phyloP scores from a whole-genome alignment of 2,329 filamentous ascomycete genomes.

The Cordyceps sp. region DNA sequence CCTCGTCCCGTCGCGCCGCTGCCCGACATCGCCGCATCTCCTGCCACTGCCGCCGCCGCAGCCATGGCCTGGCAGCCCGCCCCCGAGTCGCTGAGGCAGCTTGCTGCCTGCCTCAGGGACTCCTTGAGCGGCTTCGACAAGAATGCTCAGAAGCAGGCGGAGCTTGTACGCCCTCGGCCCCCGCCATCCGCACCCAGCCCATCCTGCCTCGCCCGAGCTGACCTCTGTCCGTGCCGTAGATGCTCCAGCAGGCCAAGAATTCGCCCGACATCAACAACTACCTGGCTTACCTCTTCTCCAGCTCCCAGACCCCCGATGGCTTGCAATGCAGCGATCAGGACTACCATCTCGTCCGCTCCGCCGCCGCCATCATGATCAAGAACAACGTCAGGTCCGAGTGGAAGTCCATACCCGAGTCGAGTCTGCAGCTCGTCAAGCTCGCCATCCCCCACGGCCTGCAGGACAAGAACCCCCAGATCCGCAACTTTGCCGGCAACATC shows the following conservation, averaged over 20 bases:
- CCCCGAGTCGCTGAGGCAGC: slow-evolving; percentile 73
- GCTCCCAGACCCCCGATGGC: slow-evolving; percentile 41
- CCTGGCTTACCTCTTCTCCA: slow-evolving; percentile 78
- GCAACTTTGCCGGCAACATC: slow-evolving; percentile 80
- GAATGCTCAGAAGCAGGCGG: slow-evolving; percentile 72
- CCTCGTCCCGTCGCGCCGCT: not conserved
- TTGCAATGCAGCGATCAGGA: slow-evolving; percentile 41
- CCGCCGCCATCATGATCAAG: slow-evolving; percentile 88
- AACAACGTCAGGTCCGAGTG: slow-evolving; percentile 71
- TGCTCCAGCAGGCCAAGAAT: slow-evolving; percentile 76
- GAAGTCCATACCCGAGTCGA: slow-evolving; percentile 57
- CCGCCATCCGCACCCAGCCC: too few species aligned
- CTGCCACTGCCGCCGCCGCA: slow-evolving; percentile 2
- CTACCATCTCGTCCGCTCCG: slow-evolving; percentile 65
- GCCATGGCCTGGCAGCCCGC: slow-evolving; percentile 87
- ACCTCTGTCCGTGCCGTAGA: slow-evolving; percentile 33
- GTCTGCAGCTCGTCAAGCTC: slow-evolving; percentile 62
- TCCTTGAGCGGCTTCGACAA: slow-evolving; percentile 76
- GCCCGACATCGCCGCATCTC: not conserved
- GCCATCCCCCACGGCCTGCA: slow-evolving; percentile 65
- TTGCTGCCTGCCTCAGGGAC: slow-evolving; percentile 78
- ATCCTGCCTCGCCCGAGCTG: too few species aligned
- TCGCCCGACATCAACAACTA: slow-evolving; percentile 97
- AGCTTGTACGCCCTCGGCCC: slow-evolving; percentile 43
- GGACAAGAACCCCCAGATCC: slow-evolving; percentile 67